A percentile compares a stretch with the other conserved stretches of the same genome.
These are phyloP conservation scores for Aspergillus novofumigatus DNA, from an alignment of 2,329 filamentous ascomycete species.

Conservation along the genomic window DNA sequence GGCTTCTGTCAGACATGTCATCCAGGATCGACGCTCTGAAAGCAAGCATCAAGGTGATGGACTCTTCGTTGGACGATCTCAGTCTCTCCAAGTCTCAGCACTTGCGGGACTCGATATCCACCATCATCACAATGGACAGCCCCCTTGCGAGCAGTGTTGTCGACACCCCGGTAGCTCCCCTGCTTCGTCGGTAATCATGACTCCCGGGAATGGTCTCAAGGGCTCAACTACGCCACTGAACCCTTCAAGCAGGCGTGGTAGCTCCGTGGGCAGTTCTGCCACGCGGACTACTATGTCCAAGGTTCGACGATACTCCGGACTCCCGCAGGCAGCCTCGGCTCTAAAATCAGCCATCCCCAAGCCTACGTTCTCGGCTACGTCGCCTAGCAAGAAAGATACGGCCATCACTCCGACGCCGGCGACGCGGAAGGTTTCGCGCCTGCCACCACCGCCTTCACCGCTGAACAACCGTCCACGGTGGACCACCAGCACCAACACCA, in stretches of 20 bases:
- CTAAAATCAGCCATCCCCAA: conserved; percentile 38
- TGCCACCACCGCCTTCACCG: conserved; percentile 37
- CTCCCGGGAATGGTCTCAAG: conserved; percentile 50
- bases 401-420: conserved; percentile 51
- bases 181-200: conserved; percentile 60
- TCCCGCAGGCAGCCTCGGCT: conserved; percentile 37
- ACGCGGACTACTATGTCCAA: conserved; percentile 39
- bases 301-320: conserved; percentile 44
- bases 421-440: conserved; percentile 40
- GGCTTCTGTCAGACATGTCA: conserved; percentile 80
- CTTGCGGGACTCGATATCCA: conserved; percentile 87
- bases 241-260: conserved; percentile 45
- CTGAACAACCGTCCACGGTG: conserved; percentile 63
- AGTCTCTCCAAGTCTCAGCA: conserved; percentile 61
- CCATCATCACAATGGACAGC: conserved; percentile 77
- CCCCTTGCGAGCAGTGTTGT: conserved; percentile 65
- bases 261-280: conserved; percentile 40
- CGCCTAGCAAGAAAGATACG: conserved; percentile 34
- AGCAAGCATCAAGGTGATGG: conserved; percentile 71
- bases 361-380: conserved; percentile 30
- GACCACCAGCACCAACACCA: conserved; percentile 64
- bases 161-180: conserved; percentile 69
- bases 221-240: conserved; percentile 43
- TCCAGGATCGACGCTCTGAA: conserved; percentile 75
- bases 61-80: conserved; percentile 69